phyloP scores from a whole-genome alignment of 2,329 filamentous ascomycete genomes.

The Penicillium sp. region DNA sequence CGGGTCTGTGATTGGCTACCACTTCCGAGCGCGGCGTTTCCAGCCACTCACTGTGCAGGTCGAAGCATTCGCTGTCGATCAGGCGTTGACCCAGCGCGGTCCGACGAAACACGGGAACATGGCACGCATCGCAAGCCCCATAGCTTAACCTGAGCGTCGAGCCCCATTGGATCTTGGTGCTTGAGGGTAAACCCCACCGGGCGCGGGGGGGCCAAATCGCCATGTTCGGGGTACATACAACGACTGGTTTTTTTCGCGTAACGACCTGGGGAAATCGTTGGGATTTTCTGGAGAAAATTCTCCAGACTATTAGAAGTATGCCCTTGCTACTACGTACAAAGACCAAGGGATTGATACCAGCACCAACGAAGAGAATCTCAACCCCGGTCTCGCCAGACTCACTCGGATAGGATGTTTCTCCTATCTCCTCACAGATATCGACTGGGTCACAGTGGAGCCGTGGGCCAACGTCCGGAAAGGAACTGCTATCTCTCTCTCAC shows the following conservation, averaged over 20 bases:
- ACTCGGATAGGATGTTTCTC: slow-evolving; percentile 6
- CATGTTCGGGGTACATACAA: slow-evolving; percentile 2
- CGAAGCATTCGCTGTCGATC: not conserved
- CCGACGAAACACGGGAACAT: slow-evolving; percentile 12
- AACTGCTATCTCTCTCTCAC: slow-evolving; percentile 18
- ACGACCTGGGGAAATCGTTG: slow-evolving; percentile 9
- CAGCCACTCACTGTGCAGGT: slow-evolving; percentile 15
- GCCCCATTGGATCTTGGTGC: slow-evolving; percentile 8
- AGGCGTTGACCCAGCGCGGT: slow-evolving; percentile 9
- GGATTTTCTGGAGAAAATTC: not conserved
- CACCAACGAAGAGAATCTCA: not conserved
- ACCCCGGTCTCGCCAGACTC: not conserved
- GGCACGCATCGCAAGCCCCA: slow-evolving; percentile 16
- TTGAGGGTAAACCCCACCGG: not conserved
- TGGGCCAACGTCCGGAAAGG: slow-evolving; percentile 14
- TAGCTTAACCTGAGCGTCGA: slow-evolving; percentile 10
- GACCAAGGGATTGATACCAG: not conserved
- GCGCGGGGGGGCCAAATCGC: not conserved
- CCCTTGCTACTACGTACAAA: not conserved
- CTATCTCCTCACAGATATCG: slow-evolving; percentile 7
- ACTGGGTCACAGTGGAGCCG: slow-evolving; percentile 22
- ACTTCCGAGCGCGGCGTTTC: slow-evolving; percentile 20
- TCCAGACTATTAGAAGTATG: not conserved
- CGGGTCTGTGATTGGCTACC: slow-evolving; percentile 14
- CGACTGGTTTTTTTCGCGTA: not conserved